These are phyloP conservation scores for Boletus sp. DNA, from an alignment of 768 basidiomycete species.

Conservation along the genomic window DNA sequence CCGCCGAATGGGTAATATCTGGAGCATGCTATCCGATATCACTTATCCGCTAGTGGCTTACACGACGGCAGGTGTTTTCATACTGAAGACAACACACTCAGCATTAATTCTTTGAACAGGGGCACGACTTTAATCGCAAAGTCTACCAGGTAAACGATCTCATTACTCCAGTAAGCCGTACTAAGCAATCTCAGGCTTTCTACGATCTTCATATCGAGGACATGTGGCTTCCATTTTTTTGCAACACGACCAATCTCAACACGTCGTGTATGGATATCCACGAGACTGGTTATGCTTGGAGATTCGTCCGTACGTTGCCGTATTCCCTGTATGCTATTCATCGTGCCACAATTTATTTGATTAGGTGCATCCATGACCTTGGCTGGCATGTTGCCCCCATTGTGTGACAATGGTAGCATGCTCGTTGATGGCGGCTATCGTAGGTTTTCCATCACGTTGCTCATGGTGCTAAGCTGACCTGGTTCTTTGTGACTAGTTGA, in stretches of 20 bases:
- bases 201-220: constrained; percentile 95
- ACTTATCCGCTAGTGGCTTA: constrained; percentile 77
- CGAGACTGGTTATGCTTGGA: constrained; percentile 98
- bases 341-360: constrained; percentile 6
- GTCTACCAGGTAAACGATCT: constrained; percentile 72
- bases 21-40: constrained; percentile 91
- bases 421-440: constrained; percentile 89
- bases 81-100: not conserved
- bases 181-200: constrained; percentile 58
- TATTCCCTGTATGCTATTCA: not conserved
- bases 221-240: constrained; percentile 99
- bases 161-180: not conserved
- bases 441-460: constrained; percentile 38
- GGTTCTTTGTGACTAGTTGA: constrained; percentile 53
- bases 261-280: constrained; percentile 97
- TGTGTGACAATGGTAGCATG: constrained; percentile 93
- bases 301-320: constrained; percentile 68
- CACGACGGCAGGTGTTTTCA: constrained; percentile 52
- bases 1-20: constrained; percentile 88
- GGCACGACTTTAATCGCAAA: constrained; percentile 91
- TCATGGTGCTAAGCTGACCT: constrained; percentile 10
- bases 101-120: constrained; percentile 46
- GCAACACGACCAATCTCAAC: constrained; percentile 96
- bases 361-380: constrained; percentile 95
- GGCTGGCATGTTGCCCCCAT: constrained; percentile 89